These are phyloP conservation scores for Hericium alpestre DNA, from an alignment of 768 basidiomycete species.

Conservation along the genomic window DNA sequence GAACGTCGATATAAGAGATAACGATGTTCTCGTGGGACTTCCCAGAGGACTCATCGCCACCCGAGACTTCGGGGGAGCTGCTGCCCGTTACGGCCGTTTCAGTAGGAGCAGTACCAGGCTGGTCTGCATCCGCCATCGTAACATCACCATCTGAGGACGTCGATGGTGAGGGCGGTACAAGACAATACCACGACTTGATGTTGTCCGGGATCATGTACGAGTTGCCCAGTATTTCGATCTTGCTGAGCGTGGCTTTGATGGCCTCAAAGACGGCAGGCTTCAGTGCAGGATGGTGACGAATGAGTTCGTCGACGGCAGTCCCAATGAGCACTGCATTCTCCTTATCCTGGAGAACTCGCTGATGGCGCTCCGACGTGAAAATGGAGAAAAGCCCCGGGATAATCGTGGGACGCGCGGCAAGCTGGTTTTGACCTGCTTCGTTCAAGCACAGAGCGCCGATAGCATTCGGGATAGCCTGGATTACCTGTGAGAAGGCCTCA, in stretches of 20 bases:
- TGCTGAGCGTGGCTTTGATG: conserved; percentile 55
- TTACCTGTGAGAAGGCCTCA: conserved; percentile 41
- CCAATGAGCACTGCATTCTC: conserved; percentile 88
- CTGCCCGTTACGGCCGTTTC: conserved; percentile 3
- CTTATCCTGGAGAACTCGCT: conserved; percentile 80
- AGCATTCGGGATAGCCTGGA: conserved; percentile 89
- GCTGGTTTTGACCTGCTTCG: conserved; percentile 73
- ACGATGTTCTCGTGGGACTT: conserved; percentile 66
- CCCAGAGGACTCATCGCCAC: neutral
- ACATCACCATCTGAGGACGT: conserved; percentile 7
- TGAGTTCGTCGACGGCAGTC: conserved; percentile 85
- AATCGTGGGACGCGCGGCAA: conserved; percentile 65
- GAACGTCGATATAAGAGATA: conserved; percentile 68
- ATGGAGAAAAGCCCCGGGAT: conserved; percentile 79
- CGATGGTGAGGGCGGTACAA: conserved; percentile 21
- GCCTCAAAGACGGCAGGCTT: conserved; percentile 73
- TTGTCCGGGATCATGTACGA: conserved; percentile 44
- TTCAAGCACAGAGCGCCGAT: conserved; percentile 96
- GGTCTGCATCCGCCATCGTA: conserved; percentile 9
- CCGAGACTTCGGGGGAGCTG: conserved; percentile 2
- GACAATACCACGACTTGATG: conserved; percentile 56
- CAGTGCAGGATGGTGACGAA: conserved; percentile 87
- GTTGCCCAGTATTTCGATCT: conserved; percentile 66
- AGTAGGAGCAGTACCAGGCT: neutral
- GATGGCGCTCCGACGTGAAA: conserved; percentile 75